phyloP scores from a whole-genome alignment of 2,329 filamentous ascomycete genomes.

The Leptographium galeiforme region DNA sequence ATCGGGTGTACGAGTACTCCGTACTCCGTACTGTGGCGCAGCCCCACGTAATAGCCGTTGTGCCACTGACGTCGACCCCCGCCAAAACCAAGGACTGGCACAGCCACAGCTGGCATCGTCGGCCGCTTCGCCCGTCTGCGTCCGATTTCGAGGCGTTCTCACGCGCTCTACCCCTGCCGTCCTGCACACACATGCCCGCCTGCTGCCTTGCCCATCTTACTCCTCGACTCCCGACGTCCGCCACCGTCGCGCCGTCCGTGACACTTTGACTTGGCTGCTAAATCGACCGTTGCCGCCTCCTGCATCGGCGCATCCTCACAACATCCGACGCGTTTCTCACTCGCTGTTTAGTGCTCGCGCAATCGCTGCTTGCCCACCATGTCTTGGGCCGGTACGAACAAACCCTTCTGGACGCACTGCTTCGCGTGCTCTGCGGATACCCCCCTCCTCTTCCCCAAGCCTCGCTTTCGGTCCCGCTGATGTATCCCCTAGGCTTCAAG shows the following conservation, averaged over 20 bases:
- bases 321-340: background rate
- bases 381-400: constrained; percentile 31
- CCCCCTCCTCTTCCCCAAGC: background rate
- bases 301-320: background rate
- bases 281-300: background rate
- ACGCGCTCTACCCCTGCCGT: no score
- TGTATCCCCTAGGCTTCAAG: constrained; percentile 53
- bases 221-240: background rate
- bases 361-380: constrained; percentile 18
- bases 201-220: background rate
- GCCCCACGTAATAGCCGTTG: background rate
- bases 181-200: background rate
- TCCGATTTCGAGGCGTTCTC: no score
- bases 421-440: background rate
- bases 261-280: no score
- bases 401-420: no score
- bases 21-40: background rate
- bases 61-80: background rate
- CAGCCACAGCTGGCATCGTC: background rate
- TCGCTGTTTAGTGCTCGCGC: background rate
- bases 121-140: background rate
- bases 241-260: background rate
- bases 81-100: background rate
- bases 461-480: background rate
- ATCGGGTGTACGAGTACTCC: no score